Conservation (phyloP, 2,329 filamentous ascomycete species). For the Hortaea werneckii region DNA sequence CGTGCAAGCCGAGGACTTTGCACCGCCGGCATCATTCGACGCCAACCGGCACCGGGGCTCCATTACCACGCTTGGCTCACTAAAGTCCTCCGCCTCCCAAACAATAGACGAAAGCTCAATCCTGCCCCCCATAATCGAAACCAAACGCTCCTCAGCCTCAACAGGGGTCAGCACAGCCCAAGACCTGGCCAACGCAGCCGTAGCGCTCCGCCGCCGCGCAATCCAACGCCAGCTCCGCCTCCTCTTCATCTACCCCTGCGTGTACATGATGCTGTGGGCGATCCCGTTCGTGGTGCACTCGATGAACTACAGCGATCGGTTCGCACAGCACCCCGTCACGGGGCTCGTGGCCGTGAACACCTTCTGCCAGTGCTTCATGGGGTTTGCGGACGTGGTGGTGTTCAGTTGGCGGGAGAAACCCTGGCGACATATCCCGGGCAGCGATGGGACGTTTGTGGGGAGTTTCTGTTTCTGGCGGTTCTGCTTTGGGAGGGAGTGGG, state of each 20-base stretch:
- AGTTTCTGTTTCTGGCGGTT: slow-evolving; percentile 26
- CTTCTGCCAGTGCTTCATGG: slow-evolving; percentile 54
- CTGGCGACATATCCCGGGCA: slow-evolving; percentile 48
- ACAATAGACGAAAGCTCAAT: slow-evolving; percentile 7
- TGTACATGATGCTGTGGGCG: slow-evolving; percentile 64
- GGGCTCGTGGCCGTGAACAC: slow-evolving; percentile 46
- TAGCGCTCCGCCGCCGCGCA: slow-evolving; percentile 25
- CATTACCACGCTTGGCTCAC: slow-evolving; percentile 9
- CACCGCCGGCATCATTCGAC: slow-evolving; percentile 3
- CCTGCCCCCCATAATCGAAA: slow-evolving; percentile 17
- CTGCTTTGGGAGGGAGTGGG: slow-evolving; percentile 3
- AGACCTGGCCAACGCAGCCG: slow-evolving; percentile 6
- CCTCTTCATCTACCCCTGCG: slow-evolving; percentile 65
- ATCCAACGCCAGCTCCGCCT: slow-evolving; percentile 60
- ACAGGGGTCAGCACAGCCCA: slow-evolving; percentile 8
- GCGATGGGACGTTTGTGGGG: slow-evolving; percentile 33
- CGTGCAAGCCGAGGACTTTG: slow-evolving; percentile 18
- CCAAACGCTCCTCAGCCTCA: slow-evolving; percentile 7
- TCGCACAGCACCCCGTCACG: slow-evolving; percentile 44
- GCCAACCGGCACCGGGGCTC: slow-evolving; percentile 11
- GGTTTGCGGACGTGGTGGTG: slow-evolving; percentile 56
- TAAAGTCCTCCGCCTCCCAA: slow-evolving; percentile 9
- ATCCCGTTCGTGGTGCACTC: slow-evolving; percentile 59
- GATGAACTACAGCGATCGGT: slow-evolving; percentile 46
- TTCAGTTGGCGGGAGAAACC: slow-evolving; percentile 63